phyloP scores from a whole-genome alignment of 1,139 yeast genomes.

The Saccharomyces hybrid region DNA sequence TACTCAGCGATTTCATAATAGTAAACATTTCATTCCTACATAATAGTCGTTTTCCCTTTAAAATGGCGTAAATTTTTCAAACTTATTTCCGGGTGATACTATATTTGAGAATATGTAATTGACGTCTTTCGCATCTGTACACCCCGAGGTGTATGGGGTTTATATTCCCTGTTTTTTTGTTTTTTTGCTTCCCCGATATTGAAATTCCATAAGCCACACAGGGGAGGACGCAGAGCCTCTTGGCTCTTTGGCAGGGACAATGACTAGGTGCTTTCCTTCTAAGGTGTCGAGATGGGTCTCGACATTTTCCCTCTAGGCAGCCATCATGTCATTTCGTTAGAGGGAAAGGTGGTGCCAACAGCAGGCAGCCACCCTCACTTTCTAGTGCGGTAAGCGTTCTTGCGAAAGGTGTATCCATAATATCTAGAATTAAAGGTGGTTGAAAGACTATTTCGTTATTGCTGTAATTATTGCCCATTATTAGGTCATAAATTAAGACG shows the following conservation, averaged over 20 bases:
- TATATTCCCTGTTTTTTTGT: too few species aligned
- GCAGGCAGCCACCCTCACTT: background rate
- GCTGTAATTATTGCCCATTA: background rate
- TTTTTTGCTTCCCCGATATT: too few species aligned
- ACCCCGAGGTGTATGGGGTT: too few species aligned
- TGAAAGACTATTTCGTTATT: background rate
- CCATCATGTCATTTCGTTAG: background rate
- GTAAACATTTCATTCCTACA: too few species aligned
- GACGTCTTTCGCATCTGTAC: too few species aligned
- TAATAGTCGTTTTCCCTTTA: background rate
- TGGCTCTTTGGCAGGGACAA: background rate
- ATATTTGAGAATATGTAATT: too few species aligned
- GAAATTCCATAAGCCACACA: background rate
- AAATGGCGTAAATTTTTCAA: background rate
- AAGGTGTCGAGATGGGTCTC: background rate
- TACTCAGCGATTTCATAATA: too few species aligned
- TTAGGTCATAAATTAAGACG: slow-evolving; percentile 6
- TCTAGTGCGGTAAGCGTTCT: background rate
- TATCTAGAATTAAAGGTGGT: background rate
- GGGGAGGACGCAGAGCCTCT: background rate
- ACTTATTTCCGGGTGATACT: background rate
- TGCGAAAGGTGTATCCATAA: background rate
- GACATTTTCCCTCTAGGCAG: background rate
- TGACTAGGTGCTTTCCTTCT: background rate
- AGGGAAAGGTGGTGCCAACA: background rate